Percentiles rank a stretch among this genome's conserved stretches.
phyloP scores from a whole-genome alignment of 768 basidiomycete species.

The Boletus bicolor region DNA sequence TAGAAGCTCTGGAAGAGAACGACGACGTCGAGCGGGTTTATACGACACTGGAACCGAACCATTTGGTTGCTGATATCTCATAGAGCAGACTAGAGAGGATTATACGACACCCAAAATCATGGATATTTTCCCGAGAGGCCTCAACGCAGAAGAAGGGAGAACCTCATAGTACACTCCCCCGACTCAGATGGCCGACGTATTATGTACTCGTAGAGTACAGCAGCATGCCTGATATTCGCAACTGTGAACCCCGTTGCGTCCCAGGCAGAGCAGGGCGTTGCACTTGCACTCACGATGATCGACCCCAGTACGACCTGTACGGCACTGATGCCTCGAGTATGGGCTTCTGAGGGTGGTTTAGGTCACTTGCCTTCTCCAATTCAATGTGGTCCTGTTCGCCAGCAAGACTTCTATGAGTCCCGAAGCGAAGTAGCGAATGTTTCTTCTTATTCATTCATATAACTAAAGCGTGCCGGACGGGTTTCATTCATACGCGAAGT shows the following conservation, averaged over 20 bases:
- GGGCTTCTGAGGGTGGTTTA: slow-evolving; percentile 4
- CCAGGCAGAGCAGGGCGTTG: background rate
- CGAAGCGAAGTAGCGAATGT: slow-evolving; percentile 1
- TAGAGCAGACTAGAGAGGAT: slow-evolving; percentile 12
- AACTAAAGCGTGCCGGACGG: slow-evolving; percentile 12
- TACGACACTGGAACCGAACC: slow-evolving; percentile 44
- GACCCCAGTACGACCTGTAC: background rate
- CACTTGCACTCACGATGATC: background rate
- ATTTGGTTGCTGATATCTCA: slow-evolving; percentile 21
- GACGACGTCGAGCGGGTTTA: slow-evolving; percentile 60
- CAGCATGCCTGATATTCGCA: background rate
- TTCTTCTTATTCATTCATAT: slow-evolving; percentile 16
- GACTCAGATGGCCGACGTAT: background rate
- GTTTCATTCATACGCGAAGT: slow-evolving; percentile 8
- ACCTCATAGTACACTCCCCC: background rate
- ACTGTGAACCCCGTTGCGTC: background rate
- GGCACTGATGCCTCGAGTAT: background rate
- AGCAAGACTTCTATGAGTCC: background rate
- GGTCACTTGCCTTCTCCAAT: background rate
- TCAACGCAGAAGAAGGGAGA: background rate
- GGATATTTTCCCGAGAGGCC: background rate
- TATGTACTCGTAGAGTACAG: background rate
- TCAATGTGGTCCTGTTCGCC: background rate
- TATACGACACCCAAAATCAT: background rate
- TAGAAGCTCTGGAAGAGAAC: slow-evolving; percentile 52